phyloP scores from a whole-genome alignment of 129 eudicot species.

The Erigeron canadensis region DNA sequence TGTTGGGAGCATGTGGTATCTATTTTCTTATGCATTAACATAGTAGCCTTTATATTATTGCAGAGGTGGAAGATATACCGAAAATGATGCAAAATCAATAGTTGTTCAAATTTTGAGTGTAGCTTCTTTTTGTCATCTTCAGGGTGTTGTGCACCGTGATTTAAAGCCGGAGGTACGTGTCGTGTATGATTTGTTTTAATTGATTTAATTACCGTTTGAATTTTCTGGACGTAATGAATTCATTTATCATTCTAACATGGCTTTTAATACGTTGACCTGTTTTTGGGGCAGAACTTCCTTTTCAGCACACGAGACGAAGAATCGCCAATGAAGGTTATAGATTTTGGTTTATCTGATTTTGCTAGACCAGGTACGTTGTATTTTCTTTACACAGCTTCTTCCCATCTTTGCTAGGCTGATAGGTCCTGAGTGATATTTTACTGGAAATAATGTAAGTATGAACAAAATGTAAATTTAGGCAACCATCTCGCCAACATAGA shows the following conservation, averaged over 20 bases:
- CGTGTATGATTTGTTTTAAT: not conserved
- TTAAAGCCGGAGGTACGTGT: conserved; percentile 87
- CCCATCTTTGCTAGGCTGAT: not conserved
- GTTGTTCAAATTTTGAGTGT: conserved; percentile 70
- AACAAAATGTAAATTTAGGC: not conserved
- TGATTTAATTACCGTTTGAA: not conserved
- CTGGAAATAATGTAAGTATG: not conserved
- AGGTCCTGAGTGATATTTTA: not conserved
- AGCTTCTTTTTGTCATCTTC: conserved; percentile 70
- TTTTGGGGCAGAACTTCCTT: conserved; percentile 81
- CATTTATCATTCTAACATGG: conserved; percentile 6
- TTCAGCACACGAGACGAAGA: conserved; percentile 86
- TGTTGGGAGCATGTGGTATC: not conserved
- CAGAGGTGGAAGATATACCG: conserved; percentile 97
- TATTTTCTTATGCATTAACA: not conserved
- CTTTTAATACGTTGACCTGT: conserved; percentile 4
- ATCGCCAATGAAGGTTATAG: conserved; percentile 77
- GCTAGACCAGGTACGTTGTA: conserved; percentile 71
- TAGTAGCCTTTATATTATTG: conserved; percentile 12
- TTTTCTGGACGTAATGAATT: not conserved
- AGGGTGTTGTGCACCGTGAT: conserved; percentile 99
- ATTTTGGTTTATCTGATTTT: conserved; percentile 93
- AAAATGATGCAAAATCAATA: conserved; percentile 86
- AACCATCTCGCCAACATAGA: not conserved
- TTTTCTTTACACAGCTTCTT: not conserved